A percentile compares a stretch with the other conserved stretches of the same genome.
These are phyloP conservation scores for Podospora fimiseda DNA, from an alignment of 495 filamentous ascomycete genomes.

Conservation along the genomic window DNA sequence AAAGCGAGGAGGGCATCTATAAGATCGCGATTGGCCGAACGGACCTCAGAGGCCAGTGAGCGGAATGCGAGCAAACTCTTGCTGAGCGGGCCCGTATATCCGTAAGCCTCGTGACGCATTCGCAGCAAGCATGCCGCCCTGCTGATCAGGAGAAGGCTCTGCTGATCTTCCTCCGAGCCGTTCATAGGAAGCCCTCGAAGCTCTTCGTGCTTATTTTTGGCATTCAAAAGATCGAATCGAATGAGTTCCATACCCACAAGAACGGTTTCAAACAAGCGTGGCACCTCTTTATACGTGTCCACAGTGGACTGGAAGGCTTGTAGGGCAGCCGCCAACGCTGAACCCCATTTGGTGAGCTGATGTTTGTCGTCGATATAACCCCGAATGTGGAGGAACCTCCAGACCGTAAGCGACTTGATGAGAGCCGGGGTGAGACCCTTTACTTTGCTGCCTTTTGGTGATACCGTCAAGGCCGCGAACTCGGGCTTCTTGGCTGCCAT, in stretches of 20 bases:
- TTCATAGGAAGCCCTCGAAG: conserved; percentile 45
- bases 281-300: conserved; percentile 52
- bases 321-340: conserved; percentile 64
- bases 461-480: conserved; percentile 61
- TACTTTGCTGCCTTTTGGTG: conserved; percentile 34
- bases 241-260: conserved; percentile 76
- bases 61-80: conserved; percentile 83
- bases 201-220: conserved; percentile 47
- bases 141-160: conserved; percentile 70
- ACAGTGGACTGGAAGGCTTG: conserved; percentile 52
- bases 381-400: conserved; percentile 83
- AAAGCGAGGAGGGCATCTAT: conserved; percentile 73
- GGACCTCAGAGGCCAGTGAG: conserved; percentile 72
- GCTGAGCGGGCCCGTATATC: conserved; percentile 92
- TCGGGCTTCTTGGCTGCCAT: conserved; percentile 53
- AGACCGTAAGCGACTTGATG: conserved; percentile 68
- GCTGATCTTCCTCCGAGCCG: conserved; percentile 51
- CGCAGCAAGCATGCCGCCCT: conserved; percentile 77
- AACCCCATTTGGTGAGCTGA: conserved; percentile 76
- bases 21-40: conserved; percentile 69
- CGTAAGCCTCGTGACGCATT: conserved; percentile 73
- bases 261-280: conserved; percentile 37
- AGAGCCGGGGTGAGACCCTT: conserved; percentile 55
- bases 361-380: conserved; percentile 78
- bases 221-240: conserved; percentile 68